Evolutionary conservation across 805 yeast species (phyloP).

Genomic region (Zygosaccharomyces bisporus): DNA sequence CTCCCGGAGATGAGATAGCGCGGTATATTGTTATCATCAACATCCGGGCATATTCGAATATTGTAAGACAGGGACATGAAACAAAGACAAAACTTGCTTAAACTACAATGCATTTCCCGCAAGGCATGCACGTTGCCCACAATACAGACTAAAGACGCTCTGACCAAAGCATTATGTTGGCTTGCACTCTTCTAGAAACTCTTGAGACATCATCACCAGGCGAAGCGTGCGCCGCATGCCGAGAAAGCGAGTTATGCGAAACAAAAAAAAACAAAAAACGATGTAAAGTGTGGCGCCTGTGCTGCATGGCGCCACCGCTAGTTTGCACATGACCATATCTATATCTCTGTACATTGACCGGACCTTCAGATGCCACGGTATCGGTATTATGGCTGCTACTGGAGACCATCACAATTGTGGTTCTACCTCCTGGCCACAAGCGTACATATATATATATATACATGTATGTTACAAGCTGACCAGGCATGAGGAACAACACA

Average conservation of each 20-base stretch:
- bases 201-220: neutral
- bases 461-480: neutral
- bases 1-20: no score
- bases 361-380: neutral
- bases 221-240: neutral
- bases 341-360: neutral
- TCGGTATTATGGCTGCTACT: constrained; percentile 4
- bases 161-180: no score
- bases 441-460: neutral
- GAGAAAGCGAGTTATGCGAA: neutral
- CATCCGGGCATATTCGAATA: no score
- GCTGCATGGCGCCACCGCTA: neutral
- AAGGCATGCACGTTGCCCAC: no score
- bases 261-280: no score
- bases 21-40: no score
- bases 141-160: neutral
- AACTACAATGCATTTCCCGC: no score
- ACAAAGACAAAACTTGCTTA: no score
- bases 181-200: no score
- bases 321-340: neutral
- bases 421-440: neutral
- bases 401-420: constrained; percentile 1
- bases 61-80: no score
- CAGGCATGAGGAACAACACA: no score
- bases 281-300: neutral